These are phyloP conservation scores for Dictyostelium firmibasis DNA, from an alignment of 78 protist genomes.

Conservation along the genomic window DNA sequence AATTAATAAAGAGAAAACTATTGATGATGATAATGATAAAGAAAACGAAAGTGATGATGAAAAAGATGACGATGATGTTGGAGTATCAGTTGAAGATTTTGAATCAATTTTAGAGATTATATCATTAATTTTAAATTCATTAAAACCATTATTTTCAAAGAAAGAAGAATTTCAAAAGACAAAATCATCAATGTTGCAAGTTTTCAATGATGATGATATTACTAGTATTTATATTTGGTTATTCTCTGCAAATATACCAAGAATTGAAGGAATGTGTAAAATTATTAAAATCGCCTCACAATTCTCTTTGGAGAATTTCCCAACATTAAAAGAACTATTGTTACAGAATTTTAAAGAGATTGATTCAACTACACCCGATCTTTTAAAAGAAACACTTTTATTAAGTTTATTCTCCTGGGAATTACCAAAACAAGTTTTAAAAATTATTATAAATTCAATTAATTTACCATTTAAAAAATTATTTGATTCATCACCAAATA, in stretches of 20 bases:
- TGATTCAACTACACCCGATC: conserved; percentile 50
- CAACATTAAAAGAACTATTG: neutral
- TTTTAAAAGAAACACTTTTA: conserved; percentile 21
- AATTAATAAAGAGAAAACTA: neutral
- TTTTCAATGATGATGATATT: conserved; percentile 30
- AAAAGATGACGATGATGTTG: conserved; percentile 2
- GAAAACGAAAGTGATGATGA: neutral
- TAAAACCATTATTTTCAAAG: neutral
- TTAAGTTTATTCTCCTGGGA: conserved; percentile 13
- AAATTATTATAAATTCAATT: conserved; percentile 8
- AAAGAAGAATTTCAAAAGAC: neutral
- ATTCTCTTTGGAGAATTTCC: conserved; percentile 10
- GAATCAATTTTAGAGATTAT: conserved; percentile 55
- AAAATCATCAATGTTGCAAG: neutral
- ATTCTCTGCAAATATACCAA: neutral
- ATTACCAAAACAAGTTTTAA: neutral
- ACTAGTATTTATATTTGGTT: conserved; percentile 20
- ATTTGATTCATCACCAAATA: neutral
- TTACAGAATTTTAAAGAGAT: conserved; percentile 39
- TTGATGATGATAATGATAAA: neutral
- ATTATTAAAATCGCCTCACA: conserved; percentile 23
- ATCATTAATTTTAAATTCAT: neutral
- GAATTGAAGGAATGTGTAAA: neutral
- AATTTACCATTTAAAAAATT: conserved; percentile 7
- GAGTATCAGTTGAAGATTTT: conserved; percentile 8